These are phyloP conservation scores for Leptoxyphium fumago DNA, from an alignment of 2,329 filamentous ascomycete species.

Conservation along the genomic window DNA sequence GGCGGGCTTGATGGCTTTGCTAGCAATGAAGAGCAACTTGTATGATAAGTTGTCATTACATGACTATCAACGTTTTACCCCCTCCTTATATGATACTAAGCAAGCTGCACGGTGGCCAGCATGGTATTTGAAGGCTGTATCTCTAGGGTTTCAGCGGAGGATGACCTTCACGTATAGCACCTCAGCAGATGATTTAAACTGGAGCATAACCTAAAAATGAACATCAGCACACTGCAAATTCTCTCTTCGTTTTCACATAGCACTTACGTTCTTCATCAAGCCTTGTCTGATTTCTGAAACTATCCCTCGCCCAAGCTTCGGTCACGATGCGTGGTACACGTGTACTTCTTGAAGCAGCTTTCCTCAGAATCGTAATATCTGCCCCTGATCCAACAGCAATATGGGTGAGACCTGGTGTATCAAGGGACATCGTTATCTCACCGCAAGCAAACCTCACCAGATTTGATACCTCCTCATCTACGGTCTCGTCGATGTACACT, in stretches of 20 bases:
- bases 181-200: no score
- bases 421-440: slow-evolving; percentile 33
- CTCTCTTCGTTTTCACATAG: neutral
- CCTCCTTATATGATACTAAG: no score
- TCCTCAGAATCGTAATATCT: slow-evolving; percentile 4
- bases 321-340: slow-evolving; percentile 55
- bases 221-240: no score
- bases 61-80: no score
- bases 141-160: no score
- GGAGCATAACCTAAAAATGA: no score
- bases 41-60: no score
- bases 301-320: slow-evolving; percentile 59
- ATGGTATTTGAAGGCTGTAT: no score
- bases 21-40: no score
- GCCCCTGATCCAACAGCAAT: slow-evolving; percentile 42
- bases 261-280: slow-evolving; percentile 55
- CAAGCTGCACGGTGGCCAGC: no score
- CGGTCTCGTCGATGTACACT: slow-evolving; percentile 26
- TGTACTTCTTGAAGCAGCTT: slow-evolving; percentile 9
- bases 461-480: slow-evolving; percentile 6
- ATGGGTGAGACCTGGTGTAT: slow-evolving; percentile 52
- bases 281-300: slow-evolving; percentile 64
- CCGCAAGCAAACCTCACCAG: slow-evolving; percentile 58
- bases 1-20: no score
- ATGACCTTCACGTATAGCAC: no score